Evolutionary conservation across 768 basidiomycete genomes (phyloP), one percentile per base, ranked within the genome.

Genomic region (Russula earlei): DNA sequence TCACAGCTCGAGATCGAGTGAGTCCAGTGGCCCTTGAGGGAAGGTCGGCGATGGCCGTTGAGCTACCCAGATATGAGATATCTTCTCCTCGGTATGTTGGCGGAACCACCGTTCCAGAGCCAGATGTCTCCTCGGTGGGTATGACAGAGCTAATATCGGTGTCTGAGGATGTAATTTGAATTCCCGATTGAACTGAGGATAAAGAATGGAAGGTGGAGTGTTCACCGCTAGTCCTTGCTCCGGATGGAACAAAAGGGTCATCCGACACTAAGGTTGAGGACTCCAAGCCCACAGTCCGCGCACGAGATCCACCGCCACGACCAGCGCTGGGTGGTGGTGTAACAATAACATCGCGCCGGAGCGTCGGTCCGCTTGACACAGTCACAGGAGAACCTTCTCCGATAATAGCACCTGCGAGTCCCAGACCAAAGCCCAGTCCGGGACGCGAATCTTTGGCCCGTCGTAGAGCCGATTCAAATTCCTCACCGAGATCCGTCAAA

Each of bases 401-500:
- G 54, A 75, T 56, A 52, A 54, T 54, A 5, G 52, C 17, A 40
- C 53, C 37, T 24, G 53, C 36, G 29, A 76, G 64, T 61, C 77
- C 64, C 55, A 78, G 33, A 63, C 77, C 69, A 66, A 82, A 70
- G 22, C 74, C 69, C 66, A 72, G 59, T 64, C 81, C 69, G 41
- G 72, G 72, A 34, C 72, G 68, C 11, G 72, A 68, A 31, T 70
- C 71, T 45, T 74, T 70, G 29, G 71, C 75, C 40, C 70, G 71
- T 53, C 70, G 69, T 45, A 76, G 66, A 20, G 72, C 78, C 22
- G 71, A 72, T 36, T 71, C 75, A 44, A 75, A 81, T 53, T 77
- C 83, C 54, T 80, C 72, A 68, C 74, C 87, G n/a, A 91, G 71
- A 63, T 91, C 88, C 0, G 84, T 84, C 71, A 86, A 75, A 0